phyloP scores from a whole-genome alignment of 305 asterid genomes.

The Fraxinus greggii region DNA sequence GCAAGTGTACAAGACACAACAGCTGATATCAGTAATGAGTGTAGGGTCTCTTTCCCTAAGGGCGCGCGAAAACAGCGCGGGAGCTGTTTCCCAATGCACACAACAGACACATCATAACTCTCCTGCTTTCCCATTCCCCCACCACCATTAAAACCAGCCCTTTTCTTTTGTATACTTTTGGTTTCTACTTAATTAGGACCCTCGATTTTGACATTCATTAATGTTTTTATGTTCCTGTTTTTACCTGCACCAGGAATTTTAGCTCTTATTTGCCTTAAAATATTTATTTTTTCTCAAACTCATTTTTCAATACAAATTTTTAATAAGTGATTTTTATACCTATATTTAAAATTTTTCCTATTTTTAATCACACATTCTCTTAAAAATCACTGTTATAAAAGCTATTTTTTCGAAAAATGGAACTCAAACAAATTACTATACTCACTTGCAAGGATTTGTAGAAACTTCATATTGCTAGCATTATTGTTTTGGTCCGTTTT shows the following conservation, averaged over 20 bases:
- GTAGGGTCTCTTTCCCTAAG: conserved; percentile 16
- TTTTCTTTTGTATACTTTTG: background rate
- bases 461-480: background rate
- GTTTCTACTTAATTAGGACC: background rate
- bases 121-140: background rate
- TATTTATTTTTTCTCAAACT: no score
- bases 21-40: conserved; percentile 1
- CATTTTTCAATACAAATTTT: no score
- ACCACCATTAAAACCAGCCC: background rate
- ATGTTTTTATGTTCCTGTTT: background rate
- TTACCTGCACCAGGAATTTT: background rate
- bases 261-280: background rate
- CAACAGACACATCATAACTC: conserved; percentile 5
- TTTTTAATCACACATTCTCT: no score
- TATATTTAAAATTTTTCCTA: no score
- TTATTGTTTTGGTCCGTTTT: background rate
- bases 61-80: conserved; percentile 69
- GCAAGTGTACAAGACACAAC: background rate
- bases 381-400: no score
- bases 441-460: background rate
- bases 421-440: background rate
- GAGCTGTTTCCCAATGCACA: conserved; percentile 52
- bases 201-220: background rate
- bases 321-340: no score
- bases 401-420: no score